Evolutionary conservation across 805 yeast genomes (phyloP).

Genomic region (Ogataea naganishii): DNA sequence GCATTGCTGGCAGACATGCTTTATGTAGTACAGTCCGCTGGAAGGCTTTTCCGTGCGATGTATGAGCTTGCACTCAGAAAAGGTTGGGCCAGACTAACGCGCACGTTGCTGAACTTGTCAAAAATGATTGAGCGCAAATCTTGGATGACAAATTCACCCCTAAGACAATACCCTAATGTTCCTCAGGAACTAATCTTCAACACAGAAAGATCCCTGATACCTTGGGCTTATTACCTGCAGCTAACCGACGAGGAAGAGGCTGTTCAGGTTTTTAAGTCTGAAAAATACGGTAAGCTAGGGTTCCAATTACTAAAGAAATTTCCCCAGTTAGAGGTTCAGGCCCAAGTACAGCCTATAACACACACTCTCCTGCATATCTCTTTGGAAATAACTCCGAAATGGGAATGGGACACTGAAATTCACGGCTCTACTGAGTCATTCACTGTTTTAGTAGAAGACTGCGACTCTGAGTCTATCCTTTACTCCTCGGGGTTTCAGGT

Average conservation of each 20-base stretch:
- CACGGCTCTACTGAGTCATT: constrained; percentile 67
- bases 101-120: constrained; percentile 51
- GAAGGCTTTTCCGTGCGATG: constrained; percentile 78
- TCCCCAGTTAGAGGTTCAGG: constrained; percentile 56
- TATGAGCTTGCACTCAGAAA: constrained; percentile 66
- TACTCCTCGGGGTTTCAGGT: constrained; percentile 47
- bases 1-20: constrained; percentile 91
- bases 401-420: constrained; percentile 64
- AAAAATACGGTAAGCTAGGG: constrained; percentile 51
- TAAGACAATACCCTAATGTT: constrained; percentile 71
- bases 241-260: constrained; percentile 64
- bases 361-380: constrained; percentile 57
- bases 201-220: constrained; percentile 73
- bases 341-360: constrained; percentile 71
- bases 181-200: constrained; percentile 64
- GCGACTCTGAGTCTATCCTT: constrained; percentile 72
- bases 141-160: constrained; percentile 83
- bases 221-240: constrained; percentile 72
- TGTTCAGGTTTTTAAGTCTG: constrained; percentile 72
- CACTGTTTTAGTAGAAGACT: constrained; percentile 67
- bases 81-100: constrained; percentile 63
- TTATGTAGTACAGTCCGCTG: constrained; percentile 88
- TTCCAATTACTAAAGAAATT: constrained; percentile 58
- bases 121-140: constrained; percentile 73
- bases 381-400: constrained; percentile 58